Conservation (phyloP, 2,329 filamentous ascomycete genomes). For the Clarireedia sp. region DNA sequence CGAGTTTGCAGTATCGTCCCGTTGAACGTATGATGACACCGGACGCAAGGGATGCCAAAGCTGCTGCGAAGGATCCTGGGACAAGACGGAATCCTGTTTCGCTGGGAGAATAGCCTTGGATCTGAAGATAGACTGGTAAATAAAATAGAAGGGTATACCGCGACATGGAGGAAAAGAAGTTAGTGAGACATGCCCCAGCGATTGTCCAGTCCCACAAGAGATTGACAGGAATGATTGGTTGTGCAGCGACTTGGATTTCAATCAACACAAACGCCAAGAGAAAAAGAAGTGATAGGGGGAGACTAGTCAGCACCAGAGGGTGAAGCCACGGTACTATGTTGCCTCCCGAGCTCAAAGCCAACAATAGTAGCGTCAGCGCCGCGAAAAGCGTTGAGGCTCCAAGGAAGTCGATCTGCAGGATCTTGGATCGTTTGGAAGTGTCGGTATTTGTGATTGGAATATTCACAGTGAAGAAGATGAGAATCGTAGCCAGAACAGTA, state of each 20-base stretch:
- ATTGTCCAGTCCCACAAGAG: conserved; percentile 58
- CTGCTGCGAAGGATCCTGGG: conserved; percentile 53
- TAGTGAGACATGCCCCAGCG: conserved; percentile 58
- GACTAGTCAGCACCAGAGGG: conserved; percentile 40
- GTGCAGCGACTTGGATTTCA: conserved; percentile 40
- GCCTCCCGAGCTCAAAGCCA: conserved; percentile 54
- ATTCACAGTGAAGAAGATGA: not conserved
- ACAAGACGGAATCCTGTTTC: conserved; percentile 56
- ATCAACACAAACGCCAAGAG: conserved; percentile 34
- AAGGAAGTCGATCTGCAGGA: conserved; percentile 60
- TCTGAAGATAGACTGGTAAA: conserved; percentile 69
- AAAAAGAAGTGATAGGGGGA: not conserved
- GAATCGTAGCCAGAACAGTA: not conserved
- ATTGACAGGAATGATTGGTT: conserved; percentile 49
- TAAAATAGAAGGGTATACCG: conserved; percentile 55
- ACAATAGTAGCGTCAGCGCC: conserved; percentile 63
- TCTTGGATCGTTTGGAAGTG: conserved; percentile 9
- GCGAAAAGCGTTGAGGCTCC: conserved; percentile 57
- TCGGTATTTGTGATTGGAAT: not conserved
- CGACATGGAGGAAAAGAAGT: conserved; percentile 61
- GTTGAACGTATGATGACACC: conserved; percentile 61
- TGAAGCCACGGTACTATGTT: conserved; percentile 52
- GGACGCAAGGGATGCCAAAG: conserved; percentile 50
- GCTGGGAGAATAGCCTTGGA: conserved; percentile 53
- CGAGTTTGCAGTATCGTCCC: conserved; percentile 63